phyloP scores from a whole-genome alignment of 1,284 basidiomycete genomes.

The Boletellus deceptivus region DNA sequence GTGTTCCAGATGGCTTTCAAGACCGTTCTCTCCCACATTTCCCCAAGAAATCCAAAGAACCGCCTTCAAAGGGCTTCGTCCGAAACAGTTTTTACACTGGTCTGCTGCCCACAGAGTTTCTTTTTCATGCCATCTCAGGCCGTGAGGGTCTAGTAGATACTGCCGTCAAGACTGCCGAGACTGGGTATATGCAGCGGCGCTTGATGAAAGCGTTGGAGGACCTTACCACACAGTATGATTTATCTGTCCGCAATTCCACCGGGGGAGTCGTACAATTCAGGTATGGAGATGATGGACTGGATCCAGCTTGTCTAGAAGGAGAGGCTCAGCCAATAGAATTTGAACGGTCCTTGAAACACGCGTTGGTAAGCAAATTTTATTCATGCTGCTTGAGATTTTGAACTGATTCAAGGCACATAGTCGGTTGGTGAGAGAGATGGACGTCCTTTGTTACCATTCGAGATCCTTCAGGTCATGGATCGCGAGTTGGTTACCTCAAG shows the following conservation, averaged over 20 bases:
- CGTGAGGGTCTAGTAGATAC: slow-evolving; percentile 99
- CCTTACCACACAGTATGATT: slow-evolving; percentile 94
- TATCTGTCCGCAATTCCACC: slow-evolving; percentile 93
- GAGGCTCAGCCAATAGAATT: slow-evolving; percentile 93
- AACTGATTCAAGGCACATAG: slow-evolving; percentile 36
- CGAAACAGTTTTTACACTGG: slow-evolving; percentile 97
- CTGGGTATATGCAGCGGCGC: slow-evolving; percentile 98
- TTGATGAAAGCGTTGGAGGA: slow-evolving; percentile 99
- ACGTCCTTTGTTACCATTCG: slow-evolving; percentile 80
- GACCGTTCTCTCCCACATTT: slow-evolving; percentile 99
- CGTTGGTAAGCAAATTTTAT: slow-evolving; percentile 53
- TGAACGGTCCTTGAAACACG: slow-evolving; percentile 85
- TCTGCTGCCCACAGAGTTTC: slow-evolving; percentile 92
- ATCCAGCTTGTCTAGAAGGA: slow-evolving; percentile 94
- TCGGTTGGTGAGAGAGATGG: slow-evolving; percentile 59
- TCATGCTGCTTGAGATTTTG: background rate
- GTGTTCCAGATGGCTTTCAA: slow-evolving; percentile 99
- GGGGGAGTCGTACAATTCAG: slow-evolving; percentile 98
- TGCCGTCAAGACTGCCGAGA: slow-evolving; percentile 99
- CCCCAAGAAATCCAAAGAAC: slow-evolving; percentile 95
- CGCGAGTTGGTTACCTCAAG: slow-evolving; percentile 57
- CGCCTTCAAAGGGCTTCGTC: slow-evolving; percentile 98
- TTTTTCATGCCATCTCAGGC: slow-evolving; percentile 99
- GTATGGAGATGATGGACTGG: slow-evolving; percentile 97
- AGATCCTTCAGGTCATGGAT: slow-evolving; percentile 78